phyloP scores from a whole-genome alignment of 139 green algal species.

The Diplosphaera chodatii region DNA sequence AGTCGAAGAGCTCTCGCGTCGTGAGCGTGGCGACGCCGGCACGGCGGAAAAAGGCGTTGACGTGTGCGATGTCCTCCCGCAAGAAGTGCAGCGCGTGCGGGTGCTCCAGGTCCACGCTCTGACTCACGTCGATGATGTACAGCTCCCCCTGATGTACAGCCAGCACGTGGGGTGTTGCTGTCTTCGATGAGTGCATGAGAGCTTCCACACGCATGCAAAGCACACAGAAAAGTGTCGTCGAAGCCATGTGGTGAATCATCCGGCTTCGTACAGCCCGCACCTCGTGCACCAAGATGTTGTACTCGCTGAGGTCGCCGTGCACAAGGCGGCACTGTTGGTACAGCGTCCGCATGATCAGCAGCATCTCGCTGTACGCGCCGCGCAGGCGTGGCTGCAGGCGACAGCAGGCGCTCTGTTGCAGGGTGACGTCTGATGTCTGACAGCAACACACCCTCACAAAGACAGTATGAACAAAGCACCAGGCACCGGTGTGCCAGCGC shows the following conservation, averaged over 20 bases:
- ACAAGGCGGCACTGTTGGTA: slow-evolving; percentile 91
- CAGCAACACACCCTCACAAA: too few species aligned
- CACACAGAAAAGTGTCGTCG: too few species aligned
- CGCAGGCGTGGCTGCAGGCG: slow-evolving; percentile 19
- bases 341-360: slow-evolving; percentile 66
- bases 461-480: too few species aligned
- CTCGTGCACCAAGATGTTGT: slow-evolving; percentile 89
- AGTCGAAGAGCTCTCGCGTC: slow-evolving; percentile 95
- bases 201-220: too few species aligned
- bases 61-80: slow-evolving; percentile 85
- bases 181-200: too few species aligned
- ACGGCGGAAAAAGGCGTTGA: slow-evolving; percentile 90
- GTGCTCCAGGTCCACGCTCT: slow-evolving; percentile 97
- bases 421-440: too few species aligned
- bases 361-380: slow-evolving; percentile 50
- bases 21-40: slow-evolving; percentile 71
- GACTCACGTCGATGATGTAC: slow-evolving; percentile 90
- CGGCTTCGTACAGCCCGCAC: too few species aligned
- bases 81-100: slow-evolving; percentile 96
- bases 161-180: too few species aligned
- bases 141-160: slow-evolving; percentile 75
- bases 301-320: slow-evolving; percentile 95
- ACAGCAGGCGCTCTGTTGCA: too few species aligned
- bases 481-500: too few species aligned
- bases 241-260: too few species aligned